These are phyloP conservation scores for Auriscalpium orientale DNA, from an alignment of 768 basidiomycete genomes.

Conservation along the genomic window DNA sequence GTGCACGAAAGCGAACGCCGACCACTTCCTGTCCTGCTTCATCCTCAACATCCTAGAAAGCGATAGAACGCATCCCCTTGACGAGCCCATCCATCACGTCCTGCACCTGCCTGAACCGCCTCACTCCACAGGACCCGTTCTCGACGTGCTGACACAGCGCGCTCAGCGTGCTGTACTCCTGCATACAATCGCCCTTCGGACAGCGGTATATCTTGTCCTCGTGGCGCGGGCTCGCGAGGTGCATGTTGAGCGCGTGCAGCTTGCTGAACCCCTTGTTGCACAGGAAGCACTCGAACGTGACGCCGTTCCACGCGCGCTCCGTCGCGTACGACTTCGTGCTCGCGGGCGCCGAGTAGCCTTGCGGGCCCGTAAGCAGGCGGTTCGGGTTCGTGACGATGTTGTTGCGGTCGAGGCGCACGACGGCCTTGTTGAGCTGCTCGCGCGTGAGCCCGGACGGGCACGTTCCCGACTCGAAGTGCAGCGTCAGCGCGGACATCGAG, in stretches of 20 bases:
- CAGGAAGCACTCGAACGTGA: constrained; percentile 53
- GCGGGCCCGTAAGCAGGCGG: constrained; percentile 37
- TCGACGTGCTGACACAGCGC: constrained; percentile 1
- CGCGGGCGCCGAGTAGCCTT: constrained; percentile 12
- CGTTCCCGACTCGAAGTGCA: constrained; percentile 55
- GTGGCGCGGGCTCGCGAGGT: constrained; percentile 48
- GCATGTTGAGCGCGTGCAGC: constrained; percentile 47
- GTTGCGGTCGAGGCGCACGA: constrained; percentile 36
- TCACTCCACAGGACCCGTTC: constrained; percentile 1
- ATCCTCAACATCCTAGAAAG: not conserved
- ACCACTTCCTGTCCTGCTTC: too few relatives aligned
- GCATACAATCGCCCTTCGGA: not conserved
- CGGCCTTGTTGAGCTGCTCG: constrained; percentile 29
- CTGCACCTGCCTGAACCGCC: not conserved
- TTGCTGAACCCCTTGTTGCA: constrained; percentile 39
- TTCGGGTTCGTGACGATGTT: constrained; percentile 49
- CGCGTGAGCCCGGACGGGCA: constrained; percentile 46
- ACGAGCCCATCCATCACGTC: not conserved
- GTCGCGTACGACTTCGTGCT: constrained; percentile 32
- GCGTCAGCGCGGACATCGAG: constrained; percentile 44
- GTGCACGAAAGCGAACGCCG: too few relatives aligned
- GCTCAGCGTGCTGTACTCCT: constrained; percentile 1
- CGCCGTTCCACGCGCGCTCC: constrained; percentile 32
- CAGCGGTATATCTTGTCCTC: constrained; percentile 3
- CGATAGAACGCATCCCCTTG: not conserved